A percentile compares a stretch with the other conserved stretches of the same genome.
These are phyloP conservation scores for Wickerhamomyces chaumierensis DNA, from an alignment of 805 yeast species.

Conservation along the genomic window DNA sequence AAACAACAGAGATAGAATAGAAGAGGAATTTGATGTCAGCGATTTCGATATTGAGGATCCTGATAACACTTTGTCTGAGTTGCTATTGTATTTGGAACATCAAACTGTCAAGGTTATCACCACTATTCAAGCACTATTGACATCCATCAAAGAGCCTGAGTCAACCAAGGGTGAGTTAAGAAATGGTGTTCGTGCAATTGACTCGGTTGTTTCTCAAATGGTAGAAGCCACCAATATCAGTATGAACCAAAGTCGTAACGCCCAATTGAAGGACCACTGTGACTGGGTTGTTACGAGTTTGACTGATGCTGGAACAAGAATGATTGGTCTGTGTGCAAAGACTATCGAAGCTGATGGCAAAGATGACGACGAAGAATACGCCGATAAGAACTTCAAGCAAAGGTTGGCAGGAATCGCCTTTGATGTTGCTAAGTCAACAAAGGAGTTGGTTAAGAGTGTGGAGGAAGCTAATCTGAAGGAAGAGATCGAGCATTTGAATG, in stretches of 20 bases:
- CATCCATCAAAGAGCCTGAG: constrained; percentile 66
- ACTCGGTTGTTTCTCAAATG: constrained; percentile 73
- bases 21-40: constrained; percentile 49
- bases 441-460: constrained; percentile 89
- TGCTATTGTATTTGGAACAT: constrained; percentile 78
- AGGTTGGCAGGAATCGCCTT: constrained; percentile 92
- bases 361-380: constrained; percentile 48
- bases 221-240: constrained; percentile 78
- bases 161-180: constrained; percentile 68
- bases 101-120: constrained; percentile 88
- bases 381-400: constrained; percentile 84
- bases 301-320: constrained; percentile 75
- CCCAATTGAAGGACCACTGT: constrained; percentile 80
- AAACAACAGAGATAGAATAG: constrained; percentile 2
- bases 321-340: constrained; percentile 55
- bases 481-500: constrained; percentile 74
- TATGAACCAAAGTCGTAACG: constrained; percentile 82
- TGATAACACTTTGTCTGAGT: constrained; percentile 77
- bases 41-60: constrained; percentile 77
- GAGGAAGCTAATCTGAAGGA: constrained; percentile 87
- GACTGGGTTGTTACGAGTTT: constrained; percentile 81
- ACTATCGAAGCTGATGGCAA: constrained; percentile 17
- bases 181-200: constrained; percentile 64
- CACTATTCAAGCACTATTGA: constrained; percentile 73
- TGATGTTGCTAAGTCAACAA: constrained; percentile 93